Evolutionary conservation across 257 asterid species (phyloP).

Genomic region (Paraleonurus japonicus): DNA sequence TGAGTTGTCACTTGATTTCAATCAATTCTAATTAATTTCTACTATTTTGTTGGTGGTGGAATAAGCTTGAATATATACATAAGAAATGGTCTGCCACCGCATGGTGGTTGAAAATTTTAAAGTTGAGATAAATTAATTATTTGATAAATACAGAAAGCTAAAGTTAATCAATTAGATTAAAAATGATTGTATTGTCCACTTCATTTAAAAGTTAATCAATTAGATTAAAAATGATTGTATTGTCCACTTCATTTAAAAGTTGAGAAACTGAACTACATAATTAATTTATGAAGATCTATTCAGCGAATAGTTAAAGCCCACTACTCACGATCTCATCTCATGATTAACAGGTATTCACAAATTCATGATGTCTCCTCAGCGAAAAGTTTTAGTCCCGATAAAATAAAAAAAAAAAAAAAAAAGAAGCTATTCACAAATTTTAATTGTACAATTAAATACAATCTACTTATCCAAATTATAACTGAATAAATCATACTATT

Average conservation of each 20-base stretch:
- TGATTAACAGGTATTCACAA: too few relatives aligned
- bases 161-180: neutral
- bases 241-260: neutral
- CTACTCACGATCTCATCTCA: too few relatives aligned
- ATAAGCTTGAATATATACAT: neutral
- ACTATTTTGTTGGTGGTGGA: neutral
- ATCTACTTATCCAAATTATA: too few relatives aligned
- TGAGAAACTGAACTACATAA: neutral
- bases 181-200: neutral
- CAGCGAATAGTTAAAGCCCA: too few relatives aligned
- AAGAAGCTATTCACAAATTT: neutral
- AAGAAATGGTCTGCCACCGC: neutral
- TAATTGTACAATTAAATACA: too few relatives aligned
- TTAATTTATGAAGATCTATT: neutral
- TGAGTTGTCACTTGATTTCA: neutral
- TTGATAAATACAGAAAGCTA: conserved; percentile 10
- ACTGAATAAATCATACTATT: too few relatives aligned
- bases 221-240: neutral
- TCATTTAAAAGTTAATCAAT: neutral
- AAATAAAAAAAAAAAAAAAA: too few relatives aligned
- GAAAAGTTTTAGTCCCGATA: too few relatives aligned
- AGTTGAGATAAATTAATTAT: neutral
- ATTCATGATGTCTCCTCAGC: too few relatives aligned
- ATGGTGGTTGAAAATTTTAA: conserved; percentile 10
- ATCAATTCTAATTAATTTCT: neutral